Base-by-base conservation (phyloP, 2,329 filamentous ascomycete genomes). In the Torrubiellomyces zombiae region DNA sequence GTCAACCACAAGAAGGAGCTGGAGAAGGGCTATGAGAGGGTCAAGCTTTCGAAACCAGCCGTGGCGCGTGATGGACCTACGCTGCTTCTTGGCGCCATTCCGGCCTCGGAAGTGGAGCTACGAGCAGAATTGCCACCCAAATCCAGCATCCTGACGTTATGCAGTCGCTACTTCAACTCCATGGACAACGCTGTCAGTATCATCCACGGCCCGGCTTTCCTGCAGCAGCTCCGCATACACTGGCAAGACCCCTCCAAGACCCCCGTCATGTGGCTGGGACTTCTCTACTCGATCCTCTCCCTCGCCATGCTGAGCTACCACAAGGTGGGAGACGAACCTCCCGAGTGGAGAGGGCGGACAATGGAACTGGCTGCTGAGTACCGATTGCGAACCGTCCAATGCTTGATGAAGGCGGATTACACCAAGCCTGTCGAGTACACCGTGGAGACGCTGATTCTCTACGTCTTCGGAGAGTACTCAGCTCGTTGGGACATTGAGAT, bases 91-190 rank as follows among this genome's bases (percentile, higher is more conserved):
- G 80, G 79, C 26, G 72, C 75, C 2, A 62, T 75, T 24, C 66
- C 74, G 7, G 73, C 75, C 9, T 73, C 73, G 20, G 77, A 80
- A 38, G 55, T 66, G 11, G 86, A 95, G 41, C 61, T 95, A 8
- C 67, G 91, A 32, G 67, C 75, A 15, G 72, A 76, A 24, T 64
- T 95, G 20, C 89, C 89, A 2, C 63, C 75, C 0, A 86, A 83
- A 43, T 72, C 78, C 18, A 77, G 73, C 14, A 76, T 89, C n/a
- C 71, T 93, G 40, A 74, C 81, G 14, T 60, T 95, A 11, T 77
- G 93, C 32, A 75, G 75, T 32, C 72, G 86, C 31, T 98, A 91
- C 45, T 94, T 95, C 58, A 86, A 86, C 45, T 86, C 78, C 1
- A 63, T 72, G 51, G 70, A 75, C 34, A 68, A 67, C 19, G 63